Base-by-base conservation (phyloP, 2,329 filamentous ascomycete genomes). In the Pseudogymnoascus sp. region DNA sequence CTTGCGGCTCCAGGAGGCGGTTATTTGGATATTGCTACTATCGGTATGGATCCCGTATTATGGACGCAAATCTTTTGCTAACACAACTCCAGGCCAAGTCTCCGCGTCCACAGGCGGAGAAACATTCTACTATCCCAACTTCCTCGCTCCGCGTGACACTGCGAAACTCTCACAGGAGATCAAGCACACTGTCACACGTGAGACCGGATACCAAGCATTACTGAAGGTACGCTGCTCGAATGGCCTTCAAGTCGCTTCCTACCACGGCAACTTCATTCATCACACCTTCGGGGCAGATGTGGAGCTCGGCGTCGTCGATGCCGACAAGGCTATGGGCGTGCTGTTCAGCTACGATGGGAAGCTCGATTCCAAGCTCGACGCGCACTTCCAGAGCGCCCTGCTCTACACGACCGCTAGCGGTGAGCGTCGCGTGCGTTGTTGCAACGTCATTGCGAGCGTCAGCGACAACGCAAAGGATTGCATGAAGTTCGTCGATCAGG, bases 161-260 rank as follows among this genome's bases (percentile, higher is more conserved):
- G 80, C 90, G 61, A 95, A 93, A 76, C 77, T 99, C 38, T 88
- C 87, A 2, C 83, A 88, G 57, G 94, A 99, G 76, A 85, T 99
- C 65, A 84, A 86, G 66, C 93, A 97, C 70, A 86, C 90, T 0
- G 85, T 97, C 30, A 91, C 86, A 2, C 83, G 94, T 64, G 92
- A 97, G 73, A 96, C 93, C 53, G 94, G 94, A 20, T 97, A 90
- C 77, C 93, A 97, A 75, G 91, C 91, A 18, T 78, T 99, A 68
- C 95, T 99, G 90, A 99, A 99, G 79, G 93, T 99, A 62, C 88
- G 94, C 64, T 99, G 94, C 77, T 97, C 92, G 15, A 99, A 96
- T 69, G 94, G 94, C 15, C 80, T 99, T 59, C 94, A 99, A 72
- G 88, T 99, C 14, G 86, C 90, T 14, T 84, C 85, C n/a, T 99